Evolutionary conservation across 768 basidiomycete species (phyloP), one percentile per base, ranked within the genome.

Genomic region (Rhodotorula paludigena): DNA sequence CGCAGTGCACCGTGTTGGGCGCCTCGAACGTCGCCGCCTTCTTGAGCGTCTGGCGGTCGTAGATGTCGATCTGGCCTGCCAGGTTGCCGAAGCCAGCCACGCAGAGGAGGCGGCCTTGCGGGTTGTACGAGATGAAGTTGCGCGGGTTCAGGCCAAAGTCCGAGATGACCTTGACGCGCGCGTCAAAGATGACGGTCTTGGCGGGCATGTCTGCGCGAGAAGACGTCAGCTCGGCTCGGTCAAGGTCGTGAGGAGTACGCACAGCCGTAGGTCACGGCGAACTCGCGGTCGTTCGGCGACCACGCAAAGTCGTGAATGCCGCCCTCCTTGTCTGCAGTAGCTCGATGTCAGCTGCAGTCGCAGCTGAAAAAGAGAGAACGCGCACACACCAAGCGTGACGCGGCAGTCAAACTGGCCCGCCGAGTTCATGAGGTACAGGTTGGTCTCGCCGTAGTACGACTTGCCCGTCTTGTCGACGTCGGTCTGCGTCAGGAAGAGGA

Each of bases 371-470:
- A 20, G 16, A 3, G 33, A 45, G 7, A 30, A 23, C n/a, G 15
- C 7, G 23, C 12, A 28, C 80, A 61, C 42, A 80, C 79, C 81
- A 11, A 82, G 76, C 23, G 80, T 78, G 28, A 98, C 89, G 36
- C 91, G 83, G 76, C 90, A 91, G 77, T 97, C 93, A 74, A 92
- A 97, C 73, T 91, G 89, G 23, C 94, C 93, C 15, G 90, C 88
- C 25, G 92, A 86, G 71, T 87, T 92, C 69, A 98, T 84, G 21
- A 97, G 83, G 80, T 94, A 97, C 75, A 99, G 81, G 59, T 90
- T 90, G 5, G 93, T 96, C 81, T 98, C 94, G 60, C 96, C 96
- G 73, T 98, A 99, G 78, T 99, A 99, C 75, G 88, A 92, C 84
- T 90, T 96, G 79, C 94, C 94, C 53, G 90, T 88, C 77, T 90